A percentile compares a stretch with the other conserved stretches of the same genome.
phyloP scores from a whole-genome alignment of 257 asterid species.

The Striga asiatica region DNA sequence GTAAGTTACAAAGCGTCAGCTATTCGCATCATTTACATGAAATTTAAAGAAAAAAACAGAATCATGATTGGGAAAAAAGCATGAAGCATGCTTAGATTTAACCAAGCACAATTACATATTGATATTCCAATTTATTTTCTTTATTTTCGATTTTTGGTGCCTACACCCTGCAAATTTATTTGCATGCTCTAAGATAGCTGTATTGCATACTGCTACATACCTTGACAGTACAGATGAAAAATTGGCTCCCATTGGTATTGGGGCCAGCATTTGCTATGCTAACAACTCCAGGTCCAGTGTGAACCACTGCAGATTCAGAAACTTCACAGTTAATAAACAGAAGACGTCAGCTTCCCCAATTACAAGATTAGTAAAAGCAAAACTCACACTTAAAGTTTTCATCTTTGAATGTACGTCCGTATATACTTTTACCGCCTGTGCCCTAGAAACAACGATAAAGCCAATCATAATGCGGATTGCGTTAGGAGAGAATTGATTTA shows the following conservation, averaged over 20 bases:
- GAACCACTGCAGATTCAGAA: slow-evolving; percentile 50
- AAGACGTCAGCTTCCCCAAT: slow-evolving; percentile 3
- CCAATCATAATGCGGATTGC: too few species aligned
- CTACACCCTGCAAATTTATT: not conserved
- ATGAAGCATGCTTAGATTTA: not conserved
- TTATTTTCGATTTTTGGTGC: not conserved
- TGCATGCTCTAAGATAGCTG: not conserved
- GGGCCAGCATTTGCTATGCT: slow-evolving; percentile 99
- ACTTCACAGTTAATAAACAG: not conserved
- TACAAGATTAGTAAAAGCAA: slow-evolving; percentile 3
- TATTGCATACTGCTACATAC: slow-evolving; percentile 26
- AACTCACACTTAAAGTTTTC: slow-evolving; percentile 88
- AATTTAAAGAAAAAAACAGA: not conserved
- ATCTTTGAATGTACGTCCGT: slow-evolving; percentile 89
- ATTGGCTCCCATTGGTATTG: slow-evolving; percentile 95
- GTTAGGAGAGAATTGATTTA: too few species aligned
- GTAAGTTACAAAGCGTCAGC: not conserved
- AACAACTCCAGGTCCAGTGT: slow-evolving; percentile 88
- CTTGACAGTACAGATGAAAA: slow-evolving; percentile 88
- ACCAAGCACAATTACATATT: not conserved
- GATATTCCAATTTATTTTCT: not conserved
- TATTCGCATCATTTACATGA: not conserved
- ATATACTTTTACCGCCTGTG: slow-evolving; percentile 95
- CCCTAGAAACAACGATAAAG: too few species aligned
- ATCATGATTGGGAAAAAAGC: slow-evolving; percentile 1